Base-by-base conservation (phyloP, 164 flowering plant genomes). In the Dillenia turbinata region DNA sequence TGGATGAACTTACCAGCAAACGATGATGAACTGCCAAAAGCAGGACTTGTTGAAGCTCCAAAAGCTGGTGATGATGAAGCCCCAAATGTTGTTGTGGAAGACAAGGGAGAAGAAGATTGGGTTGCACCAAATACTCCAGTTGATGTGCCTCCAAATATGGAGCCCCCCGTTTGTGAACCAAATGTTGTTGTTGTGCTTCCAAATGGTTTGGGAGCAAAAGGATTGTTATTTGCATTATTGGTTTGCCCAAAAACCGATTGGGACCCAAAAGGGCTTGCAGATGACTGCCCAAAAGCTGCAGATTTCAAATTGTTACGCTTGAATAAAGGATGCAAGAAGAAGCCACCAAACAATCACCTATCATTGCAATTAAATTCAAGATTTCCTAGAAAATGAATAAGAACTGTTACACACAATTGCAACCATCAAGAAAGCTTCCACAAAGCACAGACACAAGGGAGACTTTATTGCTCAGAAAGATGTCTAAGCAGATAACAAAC, bases 201-300 rank as follows among this genome's bases (percentile, higher is more conserved):
- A 81, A 95, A 91, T 24, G 97, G 96, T 71, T 84, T 89, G 15
- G 97, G 90, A 56, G 96, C 86, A 81, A 94, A 95, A 53, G 97
- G 99, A 67, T 95, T 95, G 77, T 51, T 85, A 44, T 44, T 78
- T 61, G 81, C 75, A 69, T 70, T 89, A 71, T 33, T 88, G n/a
- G 78, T 75, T 73, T 89, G 97, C 66, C 96, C 97, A 78, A 92
- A 94, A 17, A 79, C 85, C 9, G 97, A 75, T 59, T 75, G 96
- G 24, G 90, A 81, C 47, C 84, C 96, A 73, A 92, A 95, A 14
- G 96, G 90, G 73, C 89, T 84, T 63, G 66, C 79, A 6, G 97
- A 82, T 56, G 96, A 83, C 75, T 92, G 99, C 80, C 97, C 97
- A 84, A 95, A 95, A 68, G 99, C 99, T 95, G 83, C 57, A 15